These are phyloP conservation scores for Sphaerulina musiva DNA, from an alignment of 2,329 filamentous ascomycete genomes.

Conservation along the genomic window DNA sequence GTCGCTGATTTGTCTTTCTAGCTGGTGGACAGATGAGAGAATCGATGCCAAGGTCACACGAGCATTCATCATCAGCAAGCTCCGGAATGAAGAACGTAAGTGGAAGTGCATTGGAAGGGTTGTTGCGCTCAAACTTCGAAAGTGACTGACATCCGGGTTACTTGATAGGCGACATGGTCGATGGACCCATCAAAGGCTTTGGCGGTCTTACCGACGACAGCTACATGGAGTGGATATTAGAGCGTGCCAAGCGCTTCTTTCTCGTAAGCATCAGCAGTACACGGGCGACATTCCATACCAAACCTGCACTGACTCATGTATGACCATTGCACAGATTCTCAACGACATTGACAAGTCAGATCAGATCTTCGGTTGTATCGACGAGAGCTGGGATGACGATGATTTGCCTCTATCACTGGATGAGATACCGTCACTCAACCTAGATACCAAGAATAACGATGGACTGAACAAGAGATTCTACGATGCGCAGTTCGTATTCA, in stretches of 20 bases:
- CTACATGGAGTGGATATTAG: conserved; percentile 71
- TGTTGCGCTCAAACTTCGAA: background rate
- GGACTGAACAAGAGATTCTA: conserved; percentile 63
- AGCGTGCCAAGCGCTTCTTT: conserved; percentile 63
- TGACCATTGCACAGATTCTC: conserved; percentile 42
- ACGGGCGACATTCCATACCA: background rate
- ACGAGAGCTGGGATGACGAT: conserved; percentile 70
- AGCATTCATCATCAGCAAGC: conserved; percentile 58
- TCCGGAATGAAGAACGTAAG: conserved; percentile 54
- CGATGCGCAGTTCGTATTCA: conserved; percentile 62
- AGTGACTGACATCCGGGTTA: background rate
- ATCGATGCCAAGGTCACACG: conserved; percentile 65
- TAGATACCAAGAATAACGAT: conserved; percentile 55
- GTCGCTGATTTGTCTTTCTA: background rate
- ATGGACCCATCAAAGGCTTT: conserved; percentile 59
- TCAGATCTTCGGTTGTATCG: conserved; percentile 67
- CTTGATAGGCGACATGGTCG: conserved; percentile 45
- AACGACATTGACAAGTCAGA: conserved; percentile 63
- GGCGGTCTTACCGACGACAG: conserved; percentile 64
- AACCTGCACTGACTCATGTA: background rate
- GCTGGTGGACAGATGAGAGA: conserved; percentile 66
- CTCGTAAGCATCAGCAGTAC: conserved; percentile 33
- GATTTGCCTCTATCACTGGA: conserved; percentile 64
- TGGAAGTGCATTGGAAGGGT: background rate
- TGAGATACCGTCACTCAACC: conserved; percentile 56